phyloP scores from a whole-genome alignment of 1,284 basidiomycete species.

The Fomitopsis pinicola region DNA sequence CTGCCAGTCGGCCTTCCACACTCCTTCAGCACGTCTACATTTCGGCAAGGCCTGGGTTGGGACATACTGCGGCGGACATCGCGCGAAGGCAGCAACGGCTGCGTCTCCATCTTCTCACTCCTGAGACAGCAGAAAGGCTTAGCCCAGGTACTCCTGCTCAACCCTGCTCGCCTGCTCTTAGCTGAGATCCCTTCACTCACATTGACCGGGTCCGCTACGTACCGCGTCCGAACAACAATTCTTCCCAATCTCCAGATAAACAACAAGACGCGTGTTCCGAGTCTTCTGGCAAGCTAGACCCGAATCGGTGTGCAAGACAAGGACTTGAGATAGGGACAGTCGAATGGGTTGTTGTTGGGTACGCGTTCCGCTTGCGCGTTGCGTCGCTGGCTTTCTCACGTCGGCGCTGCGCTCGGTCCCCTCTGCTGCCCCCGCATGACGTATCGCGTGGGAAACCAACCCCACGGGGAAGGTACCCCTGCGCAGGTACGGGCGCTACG shows the following conservation, averaged over 20 bases:
- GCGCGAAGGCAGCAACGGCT: constrained; percentile 1
- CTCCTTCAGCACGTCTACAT: not conserved
- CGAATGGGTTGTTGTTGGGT: not conserved
- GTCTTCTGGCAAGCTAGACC: not conserved
- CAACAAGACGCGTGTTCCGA: not conserved
- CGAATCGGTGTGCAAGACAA: not conserved
- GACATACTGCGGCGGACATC: not conserved
- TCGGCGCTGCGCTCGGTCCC: not conserved
- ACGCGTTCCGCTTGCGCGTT: not conserved
- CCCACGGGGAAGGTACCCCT: not conserved
- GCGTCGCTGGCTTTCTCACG: not conserved
- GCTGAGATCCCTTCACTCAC: not conserved
- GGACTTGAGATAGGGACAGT: not conserved
- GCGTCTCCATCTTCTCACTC: not conserved
- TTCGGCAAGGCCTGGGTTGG: not conserved
- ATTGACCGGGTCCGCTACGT: not conserved
- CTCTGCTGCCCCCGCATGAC: not conserved
- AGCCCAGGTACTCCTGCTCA: not conserved
- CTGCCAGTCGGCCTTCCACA: not conserved
- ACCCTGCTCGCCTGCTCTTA: not conserved
- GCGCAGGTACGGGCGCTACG: not conserved
- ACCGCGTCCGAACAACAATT: not conserved
- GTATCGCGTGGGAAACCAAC: not conserved
- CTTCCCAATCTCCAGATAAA: not conserved
- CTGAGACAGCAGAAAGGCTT: not conserved